Base-by-base conservation (phyloP, 1,284 basidiomycete species). In the Puccinia novopanici region DNA sequence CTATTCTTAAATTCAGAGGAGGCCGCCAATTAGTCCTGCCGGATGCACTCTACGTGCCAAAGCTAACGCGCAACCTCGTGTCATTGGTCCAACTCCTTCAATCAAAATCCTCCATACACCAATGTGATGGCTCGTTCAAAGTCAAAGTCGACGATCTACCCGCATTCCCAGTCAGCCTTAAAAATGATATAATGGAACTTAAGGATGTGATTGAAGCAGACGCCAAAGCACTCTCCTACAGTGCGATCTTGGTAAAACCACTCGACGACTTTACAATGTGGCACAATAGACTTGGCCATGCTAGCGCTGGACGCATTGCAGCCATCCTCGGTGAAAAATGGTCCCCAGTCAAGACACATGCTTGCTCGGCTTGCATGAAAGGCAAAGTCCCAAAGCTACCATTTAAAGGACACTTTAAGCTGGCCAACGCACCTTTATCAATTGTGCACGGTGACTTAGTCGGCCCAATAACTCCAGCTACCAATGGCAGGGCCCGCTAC, bases 21-120 rank as follows among this genome's bases (percentile, higher is more conserved):
- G 70, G 52, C 15, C 2, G 6, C 12, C 10, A 6, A 2, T 27
- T 72, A 1, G 13, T 2, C 3, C 70, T 72, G 2, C 10, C 30
- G 12, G 70, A 72, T 22, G 12, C 48, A 5, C 42, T 72, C 19
- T 72, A 72, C 34, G 70, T 72, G 2, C 70, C 70, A 1, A 55
- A 72, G 2, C 3, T 72, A 17, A 30, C 52, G 4, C 6, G 45
- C 12, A 72, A 72, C 27, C 52, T 72, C 27, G 24, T 72, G 2
- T 68, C 40, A 2, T 24, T 68, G 37, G 65, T 68, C 2, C 65
- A 68, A n/a, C 59, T 68, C 4, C 15, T 68, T 17, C 22, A 22
- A 17, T 2, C 37, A 10, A 22, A 5, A 42, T 37, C n/a, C 10
- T 24, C 37, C 10, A 24, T 45, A 24, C 2, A 3, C 10, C 19